These are phyloP conservation scores for Zopfochytrium polystomum DNA, from an alignment of 371 early-diverging fungal genomes.

Conservation along the genomic window DNA sequence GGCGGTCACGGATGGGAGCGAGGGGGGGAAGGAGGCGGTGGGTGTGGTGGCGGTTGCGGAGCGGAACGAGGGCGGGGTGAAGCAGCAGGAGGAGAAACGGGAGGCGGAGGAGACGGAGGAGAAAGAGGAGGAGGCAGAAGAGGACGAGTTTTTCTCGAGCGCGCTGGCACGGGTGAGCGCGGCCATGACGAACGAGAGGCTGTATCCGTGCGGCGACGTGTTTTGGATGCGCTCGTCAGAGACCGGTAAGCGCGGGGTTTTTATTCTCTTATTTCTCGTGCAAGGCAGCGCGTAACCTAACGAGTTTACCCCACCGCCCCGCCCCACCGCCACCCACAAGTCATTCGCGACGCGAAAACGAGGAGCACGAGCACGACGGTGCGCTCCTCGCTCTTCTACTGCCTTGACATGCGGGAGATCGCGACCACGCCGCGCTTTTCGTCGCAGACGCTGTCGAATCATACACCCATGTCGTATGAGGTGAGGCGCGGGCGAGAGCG, in stretches of 20 bases:
- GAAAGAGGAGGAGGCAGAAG: background rate
- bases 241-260: conserved; percentile 6
- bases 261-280: background rate
- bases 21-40: background rate
- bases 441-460: conserved; percentile 29
- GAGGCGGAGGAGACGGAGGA: background rate
- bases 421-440: conserved; percentile 32
- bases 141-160: conserved; percentile 35
- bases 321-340: background rate
- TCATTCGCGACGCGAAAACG: conserved; percentile 1
- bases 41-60: background rate
- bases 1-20: conserved; percentile 6
- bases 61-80: background rate
- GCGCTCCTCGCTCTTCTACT: conserved; percentile 17
- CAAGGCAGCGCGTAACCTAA: background rate
- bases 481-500: too few species aligned
- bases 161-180: conserved; percentile 22
- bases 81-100: background rate
- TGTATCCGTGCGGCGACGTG: conserved; percentile 33
- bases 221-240: conserved; percentile 30
- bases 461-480: conserved; percentile 27
- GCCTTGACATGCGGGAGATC: conserved; percentile 33
- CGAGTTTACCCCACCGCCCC: background rate
- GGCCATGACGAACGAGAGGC: conserved; percentile 28
- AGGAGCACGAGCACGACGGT: conserved; percentile 7